Conservation (phyloP, 2,329 filamentous ascomycete species). For the Rhynchosporium agropyri region DNA sequence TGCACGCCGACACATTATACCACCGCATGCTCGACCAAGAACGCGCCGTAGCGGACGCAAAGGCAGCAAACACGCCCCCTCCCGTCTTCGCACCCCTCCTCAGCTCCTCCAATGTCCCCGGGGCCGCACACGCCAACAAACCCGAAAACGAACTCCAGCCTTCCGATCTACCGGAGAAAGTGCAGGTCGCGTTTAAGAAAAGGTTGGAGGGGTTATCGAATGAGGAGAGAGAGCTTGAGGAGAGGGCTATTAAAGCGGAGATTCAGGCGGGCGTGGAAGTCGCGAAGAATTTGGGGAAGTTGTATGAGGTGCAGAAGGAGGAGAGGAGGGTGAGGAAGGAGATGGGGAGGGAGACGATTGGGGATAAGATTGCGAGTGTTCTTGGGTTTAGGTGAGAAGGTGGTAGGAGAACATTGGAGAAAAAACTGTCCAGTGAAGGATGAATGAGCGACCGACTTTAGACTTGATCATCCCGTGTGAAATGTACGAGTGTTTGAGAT, state of each 20-base stretch:
- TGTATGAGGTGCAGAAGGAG: slow-evolving; percentile 59
- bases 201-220: slow-evolving; percentile 60
- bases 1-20: slow-evolving; percentile 92
- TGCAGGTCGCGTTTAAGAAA: slow-evolving; percentile 56
- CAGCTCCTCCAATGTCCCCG: slow-evolving; percentile 19
- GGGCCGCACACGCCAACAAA: slow-evolving; percentile 27
- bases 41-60: slow-evolving; percentile 68
- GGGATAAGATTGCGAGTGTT: slow-evolving; percentile 45
- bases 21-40: slow-evolving; percentile 87
- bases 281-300: slow-evolving; percentile 55
- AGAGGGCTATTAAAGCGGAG: slow-evolving; percentile 66
- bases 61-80: slow-evolving; percentile 58
- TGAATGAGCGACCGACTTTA: background rate
- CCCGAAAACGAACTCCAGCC: slow-evolving; percentile 31
- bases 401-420: background rate
- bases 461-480: background rate
- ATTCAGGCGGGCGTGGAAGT: slow-evolving; percentile 62
- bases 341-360: slow-evolving; percentile 52
- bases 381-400: slow-evolving; percentile 33
- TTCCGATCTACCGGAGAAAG: slow-evolving; percentile 48
- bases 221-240: slow-evolving; percentile 62
- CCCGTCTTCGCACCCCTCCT: slow-evolving; percentile 64
- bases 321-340: slow-evolving; percentile 58
- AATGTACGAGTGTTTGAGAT: background rate
- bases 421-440: background rate